Base-by-base conservation (phyloP, 1,139 yeast genomes). In the Saccharomyces hybrid region DNA sequence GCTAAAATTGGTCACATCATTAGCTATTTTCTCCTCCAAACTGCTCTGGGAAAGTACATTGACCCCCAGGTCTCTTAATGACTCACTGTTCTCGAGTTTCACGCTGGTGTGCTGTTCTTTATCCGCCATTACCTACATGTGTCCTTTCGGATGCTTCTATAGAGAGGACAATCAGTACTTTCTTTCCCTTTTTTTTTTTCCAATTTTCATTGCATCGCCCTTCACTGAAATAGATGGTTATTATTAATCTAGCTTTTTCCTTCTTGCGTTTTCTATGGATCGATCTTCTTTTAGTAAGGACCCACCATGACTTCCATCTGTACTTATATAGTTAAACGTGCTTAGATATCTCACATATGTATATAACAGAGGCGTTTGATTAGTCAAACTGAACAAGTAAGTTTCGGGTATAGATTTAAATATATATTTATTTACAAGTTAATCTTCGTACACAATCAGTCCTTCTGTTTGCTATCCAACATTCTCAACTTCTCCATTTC, bases 21-120 rank as follows among this genome's bases (percentile, higher is more conserved):
- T 75, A 14, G 90, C 89, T 46, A 91, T 85, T 57, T 80, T 74
- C 50, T 81, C 74, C 64, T 89, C 98, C 16, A 91, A 72, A 24
- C 83, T 83, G 56, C 79, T 83, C 68, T 91, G 97, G 62, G 87
- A 90, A 58, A 88, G 81, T 4, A 86, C 74, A 63, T 75, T 75
- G 46, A 79, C 77, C 3, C 80, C 80, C 52, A 78, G 71, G 70
- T 34, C 29, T 4, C 28, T 42, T 38, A 28, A n/a, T 12, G 47
- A 49, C 44, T 16, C n/a, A 31, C 8, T 9, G 7, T 38, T 38
- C 24, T 38, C 44, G 11, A 38, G 44, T 38, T 38, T 38, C 12
- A 9, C 24, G 8, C 24, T 12, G 44, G 11, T 11, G 2, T 16
- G 44, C 24, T 19, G 44, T 9, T 16, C 44, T 16, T 38, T 38